Evolutionary conservation across 345 rosid genomes (phyloP).

Genomic region (Salix viminalis): DNA sequence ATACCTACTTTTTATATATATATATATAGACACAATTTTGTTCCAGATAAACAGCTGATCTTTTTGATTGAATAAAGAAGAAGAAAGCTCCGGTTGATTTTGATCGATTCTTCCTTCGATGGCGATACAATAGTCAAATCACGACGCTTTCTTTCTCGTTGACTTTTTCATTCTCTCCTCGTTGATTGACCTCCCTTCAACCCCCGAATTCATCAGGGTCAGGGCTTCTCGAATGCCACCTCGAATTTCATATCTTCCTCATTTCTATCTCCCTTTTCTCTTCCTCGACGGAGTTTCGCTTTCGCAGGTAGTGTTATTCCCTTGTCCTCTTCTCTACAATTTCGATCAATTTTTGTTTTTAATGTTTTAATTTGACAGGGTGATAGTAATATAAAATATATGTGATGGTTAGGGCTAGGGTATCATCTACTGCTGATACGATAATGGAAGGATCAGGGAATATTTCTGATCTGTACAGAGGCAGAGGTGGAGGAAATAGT

Average conservation of each 20-base stretch:
- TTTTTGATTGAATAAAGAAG: not conserved
- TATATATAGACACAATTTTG: not conserved
- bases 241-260: not conserved
- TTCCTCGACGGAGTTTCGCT: slow-evolving; percentile 53
- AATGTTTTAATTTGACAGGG: slow-evolving; percentile 11
- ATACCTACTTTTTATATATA: not conserved
- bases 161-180: slow-evolving; percentile 7
- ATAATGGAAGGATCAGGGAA: slow-evolving; percentile 73
- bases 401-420: slow-evolving; percentile 55
- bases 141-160: slow-evolving; percentile 12
- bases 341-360: slow-evolving; percentile 2
- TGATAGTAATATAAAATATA: slow-evolving; percentile 8
- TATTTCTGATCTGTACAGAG: slow-evolving; percentile 61
- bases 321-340: not conserved
- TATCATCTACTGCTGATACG: slow-evolving; percentile 19
- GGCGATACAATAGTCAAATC: slow-evolving; percentile 10
- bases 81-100: not conserved
- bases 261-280: not conserved
- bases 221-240: not conserved
- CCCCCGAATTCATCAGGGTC: slow-evolving; percentile 14
- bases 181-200: not conserved
- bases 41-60: not conserved
- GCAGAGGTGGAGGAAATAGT: slow-evolving; percentile 7
- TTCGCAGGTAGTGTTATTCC: slow-evolving; percentile 42
- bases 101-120: not conserved